Base-by-base conservation (phyloP, 257 asterid species). In the Nicotiana noctiflora region DNA sequence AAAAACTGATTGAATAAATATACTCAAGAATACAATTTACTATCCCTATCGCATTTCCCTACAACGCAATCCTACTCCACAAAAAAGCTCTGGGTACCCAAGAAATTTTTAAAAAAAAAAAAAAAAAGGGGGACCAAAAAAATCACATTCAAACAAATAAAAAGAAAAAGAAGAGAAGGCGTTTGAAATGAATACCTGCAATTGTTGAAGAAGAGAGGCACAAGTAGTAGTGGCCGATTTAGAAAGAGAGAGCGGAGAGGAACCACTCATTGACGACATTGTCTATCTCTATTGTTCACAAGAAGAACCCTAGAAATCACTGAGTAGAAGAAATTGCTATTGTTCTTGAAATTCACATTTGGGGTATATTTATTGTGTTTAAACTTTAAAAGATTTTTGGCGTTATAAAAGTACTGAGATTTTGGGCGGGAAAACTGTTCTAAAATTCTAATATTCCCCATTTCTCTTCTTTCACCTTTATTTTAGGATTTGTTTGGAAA, bases 211-310 rank as follows among this genome's bases (percentile, higher is more conserved):
- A 29, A 92, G 96, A 68, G 96, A 88, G 75, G 86, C 88, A 83
- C 97, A 90, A 4, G 96, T 87, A 8, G 93, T 90, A 84, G 87
- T 81, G 88, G 88, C 91, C 32, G 91, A 79, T 86, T 90, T 89
- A 76, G 93, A 87, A 67, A 87, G 83, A 67, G 93, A 89, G 67
- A 90, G 86, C 44, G 92, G 97, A 81, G 95, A 92, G 53, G 90
- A 81, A 40, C 15, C 57, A 68, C 19, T 40, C 15, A 68, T 68
- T 5, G 78, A 72, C 61, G 78, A 72, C 78, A 72, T 72, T 15
- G 2, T 25, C 18, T 25, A 2, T 44, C 17, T 34, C 8, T 13
- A 17, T 37, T 70, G 13, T 46, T 72, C 78, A 46, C 14, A 72
- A n/a, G 23, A 72, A 72, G 23, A 72, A 72, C 78, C 78, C 78